These are phyloP conservation scores for Pseudocercospora fijiensis DNA, from an alignment of 2,329 filamentous ascomycete species.

Conservation along the genomic window DNA sequence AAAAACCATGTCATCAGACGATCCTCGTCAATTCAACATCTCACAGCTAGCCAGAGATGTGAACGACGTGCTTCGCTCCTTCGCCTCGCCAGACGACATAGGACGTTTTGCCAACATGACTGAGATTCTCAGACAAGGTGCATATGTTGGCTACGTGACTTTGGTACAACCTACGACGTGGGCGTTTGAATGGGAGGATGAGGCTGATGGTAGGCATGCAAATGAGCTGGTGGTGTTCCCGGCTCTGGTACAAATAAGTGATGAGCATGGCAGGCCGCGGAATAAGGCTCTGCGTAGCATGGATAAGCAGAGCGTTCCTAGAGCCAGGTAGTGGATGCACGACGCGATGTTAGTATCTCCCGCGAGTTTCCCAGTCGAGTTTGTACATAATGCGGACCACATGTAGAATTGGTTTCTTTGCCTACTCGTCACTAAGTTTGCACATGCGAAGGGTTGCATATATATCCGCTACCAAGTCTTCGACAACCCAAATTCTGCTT, in stretches of 20 bases:
- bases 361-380: too few species aligned
- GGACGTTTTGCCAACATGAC: not conserved
- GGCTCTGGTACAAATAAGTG: constrained; percentile 37
- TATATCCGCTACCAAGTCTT: too few species aligned
- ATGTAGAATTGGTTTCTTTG: too few species aligned
- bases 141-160: constrained; percentile 38
- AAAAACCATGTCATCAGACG: constrained; percentile 23
- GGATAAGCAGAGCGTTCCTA: not conserved
- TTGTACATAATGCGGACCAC: too few species aligned
- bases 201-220: too few species aligned
- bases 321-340: not conserved
- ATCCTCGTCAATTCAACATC: constrained; percentile 11
- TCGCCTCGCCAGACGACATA: not conserved
- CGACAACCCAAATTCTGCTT: too few species aligned
- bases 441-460: too few species aligned
- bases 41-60: constrained; percentile 35
- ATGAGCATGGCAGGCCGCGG: constrained; percentile 28
- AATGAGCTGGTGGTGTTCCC: constrained; percentile 39
- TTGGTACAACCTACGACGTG: constrained; percentile 40
- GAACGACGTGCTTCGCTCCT: constrained; percentile 15
- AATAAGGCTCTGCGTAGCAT: not conserved
- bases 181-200: constrained; percentile 36
- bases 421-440: too few species aligned
- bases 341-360: too few species aligned
- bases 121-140: constrained; percentile 39